phyloP scores from a whole-genome alignment of 768 basidiomycete genomes.

The Tylopilus sp. region DNA sequence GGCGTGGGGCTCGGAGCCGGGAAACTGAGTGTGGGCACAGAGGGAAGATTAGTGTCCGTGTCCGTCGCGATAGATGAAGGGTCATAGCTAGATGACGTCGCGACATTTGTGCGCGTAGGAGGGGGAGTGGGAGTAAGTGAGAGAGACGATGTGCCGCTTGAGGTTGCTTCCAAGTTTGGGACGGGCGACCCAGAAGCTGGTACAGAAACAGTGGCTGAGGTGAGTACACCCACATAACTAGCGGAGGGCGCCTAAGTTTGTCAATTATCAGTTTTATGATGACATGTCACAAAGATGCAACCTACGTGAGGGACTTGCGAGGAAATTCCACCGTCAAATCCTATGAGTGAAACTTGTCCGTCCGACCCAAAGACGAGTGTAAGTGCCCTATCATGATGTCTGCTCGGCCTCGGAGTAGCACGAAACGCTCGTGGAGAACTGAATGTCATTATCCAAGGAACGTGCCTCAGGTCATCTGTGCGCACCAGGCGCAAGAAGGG shows the following conservation, averaged over 20 bases:
- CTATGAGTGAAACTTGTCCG: conserved; percentile 28
- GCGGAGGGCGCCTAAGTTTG: conserved; percentile 7
- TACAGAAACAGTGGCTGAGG: conserved; percentile 1
- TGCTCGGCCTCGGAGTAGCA: conserved; percentile 8
- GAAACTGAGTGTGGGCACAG: conserved; percentile 22
- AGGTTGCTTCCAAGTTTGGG: conserved; percentile 20
- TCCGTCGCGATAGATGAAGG: conserved; percentile 6
- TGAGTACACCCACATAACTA: not conserved
- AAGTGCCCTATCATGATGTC: conserved; percentile 17
- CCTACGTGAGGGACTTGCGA: conserved; percentile 8
- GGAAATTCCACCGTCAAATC: conserved; percentile 6
- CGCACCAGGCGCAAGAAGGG: conserved; percentile 28
- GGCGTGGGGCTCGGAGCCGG: conserved; percentile 25
- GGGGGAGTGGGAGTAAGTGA: not conserved
- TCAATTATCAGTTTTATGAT: conserved; percentile 1
- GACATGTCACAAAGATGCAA: not conserved
- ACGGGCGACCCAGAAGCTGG: conserved; percentile 4
- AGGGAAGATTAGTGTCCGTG: conserved; percentile 21
- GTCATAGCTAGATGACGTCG: conserved; percentile 4
- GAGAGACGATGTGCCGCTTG: conserved; percentile 1
- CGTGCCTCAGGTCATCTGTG: conserved; percentile 19
- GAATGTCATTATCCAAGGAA: conserved; percentile 18
- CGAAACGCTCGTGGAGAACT: conserved; percentile 7
- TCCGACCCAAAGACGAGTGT: conserved; percentile 27
- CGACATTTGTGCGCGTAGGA: not conserved